Evolutionary conservation across 2,329 filamentous ascomycete genomes (phyloP).

Genomic region (Xylaria sp.): DNA sequence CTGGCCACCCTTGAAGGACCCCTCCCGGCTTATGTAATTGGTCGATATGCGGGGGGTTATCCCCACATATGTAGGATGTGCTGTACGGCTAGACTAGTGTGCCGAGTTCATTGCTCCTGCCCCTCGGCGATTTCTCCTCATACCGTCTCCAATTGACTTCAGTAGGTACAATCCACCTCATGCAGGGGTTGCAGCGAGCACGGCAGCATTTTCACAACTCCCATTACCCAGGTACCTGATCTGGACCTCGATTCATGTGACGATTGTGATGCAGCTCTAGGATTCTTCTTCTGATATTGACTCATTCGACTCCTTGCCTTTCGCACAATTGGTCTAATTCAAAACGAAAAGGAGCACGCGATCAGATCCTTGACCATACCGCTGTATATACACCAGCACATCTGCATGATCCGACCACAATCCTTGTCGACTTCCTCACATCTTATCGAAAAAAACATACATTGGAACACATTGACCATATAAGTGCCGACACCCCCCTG

Average conservation of each 20-base stretch:
- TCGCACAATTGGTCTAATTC: conserved; percentile 8
- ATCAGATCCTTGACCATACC: conserved; percentile 26
- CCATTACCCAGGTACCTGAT: conserved; percentile 8
- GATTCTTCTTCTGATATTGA: neutral
- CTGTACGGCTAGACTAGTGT: neutral
- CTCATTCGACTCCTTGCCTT: neutral
- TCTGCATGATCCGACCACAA: conserved; percentile 36
- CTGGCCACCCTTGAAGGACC: neutral
- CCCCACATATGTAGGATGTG: neutral
- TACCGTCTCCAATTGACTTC: neutral
- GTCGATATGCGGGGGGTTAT: conserved; percentile 17
- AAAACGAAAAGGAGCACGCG: conserved; percentile 19
- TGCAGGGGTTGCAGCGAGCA: conserved; percentile 26
- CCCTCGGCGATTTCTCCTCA: conserved; percentile 21
- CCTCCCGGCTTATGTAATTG: conserved; percentile 18
- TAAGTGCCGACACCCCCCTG: conserved; percentile 18
- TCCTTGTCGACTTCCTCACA: conserved; percentile 26
- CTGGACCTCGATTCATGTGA: neutral
- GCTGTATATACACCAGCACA: conserved; percentile 26
- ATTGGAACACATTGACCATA: conserved; percentile 4
- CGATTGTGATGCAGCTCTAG: neutral
- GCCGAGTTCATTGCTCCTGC: neutral
- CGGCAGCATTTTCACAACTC: neutral
- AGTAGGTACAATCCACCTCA: conserved; percentile 10
- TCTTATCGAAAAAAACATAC: conserved; percentile 8